Evolutionary conservation across 2,329 filamentous ascomycete genomes (phyloP).

Genomic region (Penicillium freii): DNA sequence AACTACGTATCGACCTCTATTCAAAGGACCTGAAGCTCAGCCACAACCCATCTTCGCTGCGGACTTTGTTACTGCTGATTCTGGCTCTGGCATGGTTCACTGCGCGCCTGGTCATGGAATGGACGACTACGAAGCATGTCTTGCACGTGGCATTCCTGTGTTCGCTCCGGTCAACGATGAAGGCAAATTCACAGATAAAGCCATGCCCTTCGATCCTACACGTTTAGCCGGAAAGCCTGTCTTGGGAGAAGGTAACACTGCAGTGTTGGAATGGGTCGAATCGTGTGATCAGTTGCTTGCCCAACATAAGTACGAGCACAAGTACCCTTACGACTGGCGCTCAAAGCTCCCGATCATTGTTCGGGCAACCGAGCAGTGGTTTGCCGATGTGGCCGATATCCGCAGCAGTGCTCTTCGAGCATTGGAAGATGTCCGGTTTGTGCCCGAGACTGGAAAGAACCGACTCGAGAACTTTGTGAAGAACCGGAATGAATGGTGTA

Average conservation of each 20-base stretch:
- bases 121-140: constrained; percentile 88
- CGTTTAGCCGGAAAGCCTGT: constrained; percentile 70
- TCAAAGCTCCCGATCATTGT: constrained; percentile 91
- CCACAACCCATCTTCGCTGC: constrained; percentile 74
- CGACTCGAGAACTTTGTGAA: constrained; percentile 83
- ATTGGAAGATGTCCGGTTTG: constrained; percentile 70
- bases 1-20: constrained; percentile 67
- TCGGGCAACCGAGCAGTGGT: constrained; percentile 94
- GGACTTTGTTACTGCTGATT: constrained; percentile 82
- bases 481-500: constrained; percentile 93
- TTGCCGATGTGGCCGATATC: constrained; percentile 84
- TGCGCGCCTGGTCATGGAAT: constrained; percentile 92
- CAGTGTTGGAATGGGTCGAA: constrained; percentile 67
- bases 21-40: constrained; percentile 59
- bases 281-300: constrained; percentile 62
- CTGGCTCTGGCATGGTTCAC: constrained; percentile 95
- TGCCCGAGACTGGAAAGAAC: constrained; percentile 70
- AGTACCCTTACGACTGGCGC: constrained; percentile 97
- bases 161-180: constrained; percentile 80
- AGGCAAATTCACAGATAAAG: constrained; percentile 76
- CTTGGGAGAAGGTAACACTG: constrained; percentile 64
- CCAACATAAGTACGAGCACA: constrained; percentile 74
- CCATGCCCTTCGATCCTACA: constrained; percentile 67
- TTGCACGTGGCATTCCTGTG: constrained; percentile 65
- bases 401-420: constrained; percentile 70